Conservation (phyloP, 108 stramenopile genomes). For the Schizochytrium sp. region DNA sequence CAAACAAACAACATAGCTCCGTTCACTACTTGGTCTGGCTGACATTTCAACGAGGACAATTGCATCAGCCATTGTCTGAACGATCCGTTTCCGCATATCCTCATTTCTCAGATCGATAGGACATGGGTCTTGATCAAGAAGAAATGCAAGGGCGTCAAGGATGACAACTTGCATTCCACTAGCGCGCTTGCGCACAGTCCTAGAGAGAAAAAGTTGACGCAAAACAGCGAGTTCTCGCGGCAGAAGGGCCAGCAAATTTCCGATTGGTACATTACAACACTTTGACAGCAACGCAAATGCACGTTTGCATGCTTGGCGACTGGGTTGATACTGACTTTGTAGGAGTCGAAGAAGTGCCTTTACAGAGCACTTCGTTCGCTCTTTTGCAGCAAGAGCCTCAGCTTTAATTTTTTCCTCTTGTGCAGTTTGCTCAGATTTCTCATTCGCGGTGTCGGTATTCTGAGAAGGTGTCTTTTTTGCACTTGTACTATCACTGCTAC, state of each 20-base stretch:
- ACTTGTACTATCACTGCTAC: too few species aligned
- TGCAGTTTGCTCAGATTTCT: too few species aligned
- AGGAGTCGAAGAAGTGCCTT: background rate
- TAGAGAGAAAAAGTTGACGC: background rate
- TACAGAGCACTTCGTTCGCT: background rate
- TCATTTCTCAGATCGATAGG: constrained; percentile 13
- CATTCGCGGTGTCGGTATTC: too few species aligned
- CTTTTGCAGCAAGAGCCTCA: background rate
- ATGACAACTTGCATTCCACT: constrained; percentile 30
- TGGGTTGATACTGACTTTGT: background rate
- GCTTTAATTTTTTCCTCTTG: too few species aligned
- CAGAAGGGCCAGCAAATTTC: background rate
- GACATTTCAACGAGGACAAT: constrained; percentile 41
- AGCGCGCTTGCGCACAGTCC: constrained; percentile 27
- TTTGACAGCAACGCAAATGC: background rate
- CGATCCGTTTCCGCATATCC: background rate
- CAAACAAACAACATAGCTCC: constrained; percentile 1
- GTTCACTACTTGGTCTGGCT: constrained; percentile 5
- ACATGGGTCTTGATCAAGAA: constrained; percentile 2
- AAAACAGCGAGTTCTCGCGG: background rate
- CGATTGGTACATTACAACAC: background rate
- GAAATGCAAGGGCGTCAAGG: constrained; percentile 19
- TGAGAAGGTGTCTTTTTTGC: too few species aligned
- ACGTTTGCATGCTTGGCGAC: constrained; percentile 4
- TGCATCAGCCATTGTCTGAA: constrained; percentile 41